These are phyloP conservation scores for Mucor lusitanicus DNA, from an alignment of 371 early-diverging fungal species.

Conservation along the genomic window DNA sequence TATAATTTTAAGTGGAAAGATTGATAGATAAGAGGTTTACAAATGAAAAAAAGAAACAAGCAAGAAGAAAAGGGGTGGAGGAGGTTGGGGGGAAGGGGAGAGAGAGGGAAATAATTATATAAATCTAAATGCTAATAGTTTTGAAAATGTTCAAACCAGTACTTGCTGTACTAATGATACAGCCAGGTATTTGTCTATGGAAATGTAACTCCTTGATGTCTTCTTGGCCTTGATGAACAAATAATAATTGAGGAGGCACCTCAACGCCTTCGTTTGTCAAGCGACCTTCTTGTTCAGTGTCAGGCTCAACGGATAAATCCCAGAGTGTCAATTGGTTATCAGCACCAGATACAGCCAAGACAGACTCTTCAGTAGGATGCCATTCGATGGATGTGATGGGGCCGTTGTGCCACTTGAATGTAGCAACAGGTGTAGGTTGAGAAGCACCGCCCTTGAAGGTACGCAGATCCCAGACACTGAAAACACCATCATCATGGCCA, in stretches of 20 bases:
- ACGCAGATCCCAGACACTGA: conserved; percentile 96
- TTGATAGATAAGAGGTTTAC: neutral
- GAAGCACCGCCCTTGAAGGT: conserved; percentile 57
- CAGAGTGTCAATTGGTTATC: conserved; percentile 97
- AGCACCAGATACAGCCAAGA: conserved; percentile 90
- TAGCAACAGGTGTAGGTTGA: conserved; percentile 84
- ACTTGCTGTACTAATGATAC: conserved; percentile 84
- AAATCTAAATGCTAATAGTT: conserved; percentile 67
- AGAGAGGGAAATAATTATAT: neutral
- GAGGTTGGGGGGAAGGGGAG: neutral
- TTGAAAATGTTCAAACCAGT: conserved; percentile 96
- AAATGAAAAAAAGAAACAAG: neutral
- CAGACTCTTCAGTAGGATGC: conserved; percentile 92
- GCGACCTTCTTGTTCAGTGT: conserved; percentile 82
- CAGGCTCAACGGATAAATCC: conserved; percentile 96
- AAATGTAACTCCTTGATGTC: conserved; percentile 96
- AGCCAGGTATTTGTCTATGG: conserved; percentile 92
- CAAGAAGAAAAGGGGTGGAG: neutral
- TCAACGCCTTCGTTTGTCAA: conserved; percentile 67
- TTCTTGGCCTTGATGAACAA: conserved; percentile 93
- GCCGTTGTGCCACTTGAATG: conserved; percentile 93
- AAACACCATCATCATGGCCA: conserved; percentile 92
- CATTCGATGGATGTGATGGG: conserved; percentile 97
- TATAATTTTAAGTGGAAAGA: neutral
- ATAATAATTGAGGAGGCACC: conserved; percentile 94